Evolutionary conservation across 225 moss, liverwort and hornwort genomes (phyloP).

Genomic region (Antitrichia curtipendula): DNA sequence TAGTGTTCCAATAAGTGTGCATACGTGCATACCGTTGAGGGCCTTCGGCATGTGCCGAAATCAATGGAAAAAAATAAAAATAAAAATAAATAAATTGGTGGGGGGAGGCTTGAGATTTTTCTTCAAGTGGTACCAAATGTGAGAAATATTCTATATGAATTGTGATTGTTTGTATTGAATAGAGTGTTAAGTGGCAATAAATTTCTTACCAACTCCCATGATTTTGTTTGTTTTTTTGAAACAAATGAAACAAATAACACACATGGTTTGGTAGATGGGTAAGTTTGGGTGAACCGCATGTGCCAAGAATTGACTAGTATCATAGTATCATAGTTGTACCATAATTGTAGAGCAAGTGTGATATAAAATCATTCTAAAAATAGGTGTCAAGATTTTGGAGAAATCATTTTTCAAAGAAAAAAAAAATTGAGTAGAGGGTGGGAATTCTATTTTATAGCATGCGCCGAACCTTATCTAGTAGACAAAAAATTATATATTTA

Average conservation of each 20-base stretch:
- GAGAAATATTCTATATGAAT: background rate
- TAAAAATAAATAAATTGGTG: too few relatives aligned
- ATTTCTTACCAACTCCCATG: background rate
- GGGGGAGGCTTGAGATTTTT: too few relatives aligned
- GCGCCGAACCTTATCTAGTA: accelerated
- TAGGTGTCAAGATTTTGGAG: accelerated
- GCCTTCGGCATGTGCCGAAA: background rate
- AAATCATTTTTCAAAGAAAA: too few relatives aligned
- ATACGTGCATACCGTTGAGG: background rate
- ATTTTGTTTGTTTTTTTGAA: too few relatives aligned
- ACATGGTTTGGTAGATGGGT: background rate
- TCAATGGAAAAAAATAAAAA: too few relatives aligned
- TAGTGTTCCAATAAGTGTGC: background rate
- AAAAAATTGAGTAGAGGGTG: accelerated
- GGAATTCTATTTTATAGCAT: too few relatives aligned
- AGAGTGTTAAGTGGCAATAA: background rate
- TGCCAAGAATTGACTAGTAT: too few relatives aligned
- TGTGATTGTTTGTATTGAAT: background rate
- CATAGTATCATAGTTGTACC: too few relatives aligned
- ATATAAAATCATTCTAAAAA: accelerated
- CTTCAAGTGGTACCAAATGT: too few relatives aligned
- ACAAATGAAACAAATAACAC: too few relatives aligned
- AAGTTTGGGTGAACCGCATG: background rate
- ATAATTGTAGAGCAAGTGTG: background rate
- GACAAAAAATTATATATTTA: background rate